phyloP scores from a whole-genome alignment of 352 stramenopile species.

The Phytophthora litchii region DNA sequence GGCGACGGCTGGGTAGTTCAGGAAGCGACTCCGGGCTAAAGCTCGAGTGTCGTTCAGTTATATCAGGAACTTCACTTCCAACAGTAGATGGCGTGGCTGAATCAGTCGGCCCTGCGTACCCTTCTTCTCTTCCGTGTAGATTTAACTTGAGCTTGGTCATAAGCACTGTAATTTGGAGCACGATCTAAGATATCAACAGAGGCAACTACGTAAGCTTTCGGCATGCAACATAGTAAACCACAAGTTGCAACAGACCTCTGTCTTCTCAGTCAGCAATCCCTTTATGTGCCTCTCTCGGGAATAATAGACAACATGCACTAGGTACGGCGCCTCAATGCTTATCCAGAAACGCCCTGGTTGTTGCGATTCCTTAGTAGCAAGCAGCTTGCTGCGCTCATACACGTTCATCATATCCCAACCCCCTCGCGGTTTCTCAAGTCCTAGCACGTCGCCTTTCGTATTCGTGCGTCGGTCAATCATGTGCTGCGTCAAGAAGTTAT shows the following conservation, averaged over 20 bases:
- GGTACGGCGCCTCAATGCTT: conserved; percentile 65
- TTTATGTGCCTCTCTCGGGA: conserved; percentile 73
- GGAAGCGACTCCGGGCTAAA: conserved; percentile 17
- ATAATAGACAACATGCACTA: conserved; percentile 81
- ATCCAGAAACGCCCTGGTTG: conserved; percentile 69
- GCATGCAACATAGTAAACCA: not conserved
- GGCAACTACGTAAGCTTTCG: conserved; percentile 8
- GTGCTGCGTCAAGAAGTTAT: conserved; percentile 55
- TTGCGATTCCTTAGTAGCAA: conserved; percentile 35
- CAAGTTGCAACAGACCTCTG: conserved; percentile 45
- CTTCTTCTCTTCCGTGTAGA: conserved; percentile 36
- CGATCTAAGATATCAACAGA: conserved; percentile 35
- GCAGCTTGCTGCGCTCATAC: conserved; percentile 46
- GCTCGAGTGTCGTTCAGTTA: conserved; percentile 21
- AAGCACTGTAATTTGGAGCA: conserved; percentile 66
- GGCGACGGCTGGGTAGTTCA: conserved; percentile 11
- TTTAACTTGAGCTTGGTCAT: conserved; percentile 44
- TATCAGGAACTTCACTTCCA: conserved; percentile 6
- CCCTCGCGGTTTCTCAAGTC: conserved; percentile 49
- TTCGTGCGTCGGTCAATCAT: conserved; percentile 35
- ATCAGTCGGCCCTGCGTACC: not conserved
- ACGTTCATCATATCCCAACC: conserved; percentile 56
- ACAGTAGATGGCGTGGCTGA: conserved; percentile 9
- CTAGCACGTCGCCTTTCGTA: conserved; percentile 47
- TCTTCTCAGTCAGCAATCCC: conserved; percentile 68